A percentile compares a stretch with the other conserved stretches of the same genome.
These are phyloP conservation scores for Ettlia oleoabundans DNA, from an alignment of 139 green algal genomes.

Conservation along the genomic window DNA sequence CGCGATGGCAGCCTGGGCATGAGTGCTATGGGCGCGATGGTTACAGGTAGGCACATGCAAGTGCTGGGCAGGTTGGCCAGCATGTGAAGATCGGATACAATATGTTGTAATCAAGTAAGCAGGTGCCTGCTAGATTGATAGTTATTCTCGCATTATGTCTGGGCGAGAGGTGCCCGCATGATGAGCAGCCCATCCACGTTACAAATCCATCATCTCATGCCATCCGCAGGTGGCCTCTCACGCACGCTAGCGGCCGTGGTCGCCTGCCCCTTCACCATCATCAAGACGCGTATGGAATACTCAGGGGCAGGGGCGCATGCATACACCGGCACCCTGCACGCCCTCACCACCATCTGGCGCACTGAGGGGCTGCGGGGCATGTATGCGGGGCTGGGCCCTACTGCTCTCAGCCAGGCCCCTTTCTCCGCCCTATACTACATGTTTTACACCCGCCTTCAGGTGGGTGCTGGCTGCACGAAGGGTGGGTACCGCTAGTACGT, in stretches of 20 bases:
- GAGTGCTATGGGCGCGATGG: slow-evolving; percentile 21
- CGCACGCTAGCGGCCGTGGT: slow-evolving; percentile 77
- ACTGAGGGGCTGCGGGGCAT: slow-evolving; percentile 69
- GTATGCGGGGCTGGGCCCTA: slow-evolving; percentile 80
- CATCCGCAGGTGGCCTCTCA: slow-evolving; percentile 60
- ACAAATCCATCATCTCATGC: too few species aligned
- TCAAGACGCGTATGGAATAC: slow-evolving; percentile 98
- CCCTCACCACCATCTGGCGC: slow-evolving; percentile 63
- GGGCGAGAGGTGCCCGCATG: too few species aligned
- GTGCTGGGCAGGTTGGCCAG: too few species aligned
- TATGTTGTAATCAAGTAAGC: too few species aligned
- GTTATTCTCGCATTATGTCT: too few species aligned
- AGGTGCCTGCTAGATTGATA: too few species aligned
- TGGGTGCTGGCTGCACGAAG: too few species aligned
- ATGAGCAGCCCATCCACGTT: too few species aligned
- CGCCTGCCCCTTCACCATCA: slow-evolving; percentile 85
- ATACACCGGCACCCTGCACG: slow-evolving; percentile 72
- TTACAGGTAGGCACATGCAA: slow-evolving; percentile 54
- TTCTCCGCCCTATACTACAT: slow-evolving; percentile 96
- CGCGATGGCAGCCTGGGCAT: slow-evolving; percentile 17
- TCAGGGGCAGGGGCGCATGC: slow-evolving; percentile 3
- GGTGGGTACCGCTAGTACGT: too few species aligned
- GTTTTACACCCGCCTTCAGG: slow-evolving; percentile 81
- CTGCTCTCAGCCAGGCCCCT: slow-evolving; percentile 87
- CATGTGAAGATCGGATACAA: too few species aligned